These are phyloP conservation scores for Blastosporella zonata DNA, from an alignment of 1,284 basidiomycete species.

Conservation along the genomic window DNA sequence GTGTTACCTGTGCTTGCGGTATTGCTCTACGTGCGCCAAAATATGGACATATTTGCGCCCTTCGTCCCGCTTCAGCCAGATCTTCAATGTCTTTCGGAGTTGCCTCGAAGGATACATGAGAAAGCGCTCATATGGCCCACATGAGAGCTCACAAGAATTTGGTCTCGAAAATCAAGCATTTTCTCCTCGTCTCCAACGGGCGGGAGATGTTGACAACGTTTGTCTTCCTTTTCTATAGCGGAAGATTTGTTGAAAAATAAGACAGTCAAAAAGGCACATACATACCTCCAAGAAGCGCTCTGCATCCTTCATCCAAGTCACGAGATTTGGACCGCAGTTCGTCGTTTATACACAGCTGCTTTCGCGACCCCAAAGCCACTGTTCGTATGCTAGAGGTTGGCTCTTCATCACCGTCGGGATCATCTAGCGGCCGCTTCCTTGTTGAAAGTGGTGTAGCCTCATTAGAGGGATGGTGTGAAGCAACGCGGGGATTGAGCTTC, in stretches of 20 bases:
- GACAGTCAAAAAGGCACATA: conserved; percentile 4
- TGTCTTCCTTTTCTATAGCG: conserved; percentile 52
- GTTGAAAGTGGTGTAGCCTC: conserved; percentile 15
- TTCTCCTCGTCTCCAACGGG: conserved; percentile 64
- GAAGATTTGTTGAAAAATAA: conserved; percentile 7
- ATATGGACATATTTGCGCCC: conserved; percentile 82
- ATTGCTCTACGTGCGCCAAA: conserved; percentile 89
- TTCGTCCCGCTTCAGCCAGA: conserved; percentile 70
- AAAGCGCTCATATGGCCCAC: background rate
- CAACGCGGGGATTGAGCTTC: conserved; percentile 26
- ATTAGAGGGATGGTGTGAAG: conserved; percentile 21
- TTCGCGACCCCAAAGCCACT: conserved; percentile 87
- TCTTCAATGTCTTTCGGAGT: conserved; percentile 95
- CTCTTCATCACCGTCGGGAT: conserved; percentile 20
- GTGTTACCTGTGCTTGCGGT: conserved; percentile 79
- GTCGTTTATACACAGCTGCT: conserved; percentile 93
- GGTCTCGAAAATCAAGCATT: conserved; percentile 87
- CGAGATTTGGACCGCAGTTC: conserved; percentile 61
- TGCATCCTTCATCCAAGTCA: conserved; percentile 91
- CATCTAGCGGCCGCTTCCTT: conserved; percentile 30
- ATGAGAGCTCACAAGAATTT: conserved; percentile 66
- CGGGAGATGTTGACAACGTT: conserved; percentile 83
- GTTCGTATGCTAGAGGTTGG: conserved; percentile 45
- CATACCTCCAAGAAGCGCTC: conserved; percentile 81
- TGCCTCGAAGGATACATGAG: conserved; percentile 48